phyloP scores from a whole-genome alignment of 306 rosid genomes.

The Cucumis melo region DNA sequence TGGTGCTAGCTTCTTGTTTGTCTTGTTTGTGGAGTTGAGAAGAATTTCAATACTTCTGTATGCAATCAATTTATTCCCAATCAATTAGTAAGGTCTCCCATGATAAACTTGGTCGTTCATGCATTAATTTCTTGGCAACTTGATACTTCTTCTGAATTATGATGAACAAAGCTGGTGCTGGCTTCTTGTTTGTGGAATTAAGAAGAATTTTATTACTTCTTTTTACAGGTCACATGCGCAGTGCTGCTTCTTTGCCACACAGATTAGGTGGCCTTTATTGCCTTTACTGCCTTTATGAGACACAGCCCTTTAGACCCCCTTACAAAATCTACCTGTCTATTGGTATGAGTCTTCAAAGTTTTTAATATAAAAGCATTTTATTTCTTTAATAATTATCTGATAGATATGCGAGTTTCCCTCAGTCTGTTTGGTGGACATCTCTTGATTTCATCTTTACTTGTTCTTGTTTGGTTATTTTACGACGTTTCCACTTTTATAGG shows the following conservation, averaged over 20 bases:
- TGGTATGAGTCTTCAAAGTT: conserved; percentile 27
- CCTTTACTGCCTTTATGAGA: conserved; percentile 76
- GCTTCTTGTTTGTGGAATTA: not conserved
- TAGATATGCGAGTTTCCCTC: not conserved
- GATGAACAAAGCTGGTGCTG: not conserved
- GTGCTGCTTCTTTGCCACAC: conserved; percentile 32
- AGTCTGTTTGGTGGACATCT: not conserved
- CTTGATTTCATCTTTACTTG: not conserved
- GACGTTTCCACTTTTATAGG: conserved; percentile 23
- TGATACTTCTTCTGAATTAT: not conserved
- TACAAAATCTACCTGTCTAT: conserved; percentile 64
- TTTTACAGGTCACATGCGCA: conserved; percentile 48
- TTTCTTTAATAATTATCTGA: not conserved
- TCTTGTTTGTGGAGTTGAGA: not conserved
- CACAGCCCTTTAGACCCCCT: conserved; percentile 71
- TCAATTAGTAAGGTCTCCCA: not conserved
- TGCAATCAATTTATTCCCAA: too few relatives aligned
- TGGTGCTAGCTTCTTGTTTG: not conserved
- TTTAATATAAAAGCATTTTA: not conserved
- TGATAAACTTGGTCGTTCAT: not conserved
- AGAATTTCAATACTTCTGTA: not conserved
- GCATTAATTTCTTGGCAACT: not conserved
- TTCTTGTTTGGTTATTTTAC: not conserved
- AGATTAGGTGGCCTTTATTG: conserved; percentile 71
- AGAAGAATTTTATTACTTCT: not conserved